Base-by-base conservation (phyloP, 345 rosid genomes). In the Turritis glabra region DNA sequence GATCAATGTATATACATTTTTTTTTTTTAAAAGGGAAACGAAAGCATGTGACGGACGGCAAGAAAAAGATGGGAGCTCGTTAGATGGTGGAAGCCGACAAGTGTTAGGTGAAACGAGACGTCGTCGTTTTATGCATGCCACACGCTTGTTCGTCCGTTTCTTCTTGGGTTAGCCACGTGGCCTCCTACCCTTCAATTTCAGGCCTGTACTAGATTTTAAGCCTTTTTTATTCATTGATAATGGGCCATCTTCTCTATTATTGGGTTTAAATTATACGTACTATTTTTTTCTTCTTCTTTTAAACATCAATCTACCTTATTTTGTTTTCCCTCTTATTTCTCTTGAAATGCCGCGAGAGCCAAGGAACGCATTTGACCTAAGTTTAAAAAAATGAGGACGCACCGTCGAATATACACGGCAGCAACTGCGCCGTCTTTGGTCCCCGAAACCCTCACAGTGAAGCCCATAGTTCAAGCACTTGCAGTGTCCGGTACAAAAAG, bases 101-200 rank as follows among this genome's bases (percentile, higher is more conserved):
- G 72, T 60, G 64, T 76, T 76, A 61, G 74, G 75, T 76, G 41
- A 33, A 38, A 46, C 1, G 30, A 76, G 1, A 61, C 74, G 79
- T 76, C 74, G 75, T 69, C 75, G 75, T 76, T 69, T 61, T 41
- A 23, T 12, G 7, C 10, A 7, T 22, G 22, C n/a, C 70, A 69
- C 79, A 76, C 80, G 71, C 75, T 61, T 76, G 75, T 69, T 52
- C 65, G 75, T 61, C 58, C 40, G 58, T 62, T 61, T 76, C 70
- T 61, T 43, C 57, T 44, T 76, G 64, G 57, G 61, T 38, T 48
- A 19, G 26, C 44, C 67, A 75, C 78, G 78, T 75, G 32, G 60
- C 53, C 18, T 54, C 1, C 3, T 5, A 23, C 30, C 25, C 50
- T 41, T 26, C 41, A 51, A 32, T 8, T 19, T 51, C 5, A 23